Evolutionary conservation across 2,329 filamentous ascomycete genomes (phyloP).

Genomic region (Fusarium sororula): DNA sequence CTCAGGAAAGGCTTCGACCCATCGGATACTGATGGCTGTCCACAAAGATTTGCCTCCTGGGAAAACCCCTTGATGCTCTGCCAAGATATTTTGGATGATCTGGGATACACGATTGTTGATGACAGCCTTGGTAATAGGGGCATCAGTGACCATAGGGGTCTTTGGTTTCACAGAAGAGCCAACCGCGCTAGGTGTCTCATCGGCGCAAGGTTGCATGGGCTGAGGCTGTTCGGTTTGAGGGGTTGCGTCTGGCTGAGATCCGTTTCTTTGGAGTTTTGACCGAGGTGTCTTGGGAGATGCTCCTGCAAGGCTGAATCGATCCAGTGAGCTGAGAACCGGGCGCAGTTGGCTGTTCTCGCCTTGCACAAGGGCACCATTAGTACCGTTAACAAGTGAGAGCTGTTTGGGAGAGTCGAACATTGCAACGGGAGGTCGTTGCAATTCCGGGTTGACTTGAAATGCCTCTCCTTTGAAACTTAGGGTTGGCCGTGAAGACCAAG

Average conservation of each 20-base stretch:
- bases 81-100: conserved; percentile 44
- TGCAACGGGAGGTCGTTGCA: conserved; percentile 35
- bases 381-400: conserved; percentile 5
- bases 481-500: conserved; percentile 32
- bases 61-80: conserved; percentile 56
- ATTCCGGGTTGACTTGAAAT: conserved; percentile 35
- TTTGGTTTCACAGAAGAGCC: background rate
- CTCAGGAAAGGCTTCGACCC: conserved; percentile 53
- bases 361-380: conserved; percentile 36
- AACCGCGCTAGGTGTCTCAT: background rate
- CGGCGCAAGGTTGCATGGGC: background rate
- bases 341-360: conserved; percentile 31
- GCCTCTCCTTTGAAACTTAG: conserved; percentile 34
- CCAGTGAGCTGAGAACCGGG: conserved; percentile 29
- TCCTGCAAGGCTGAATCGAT: conserved; percentile 13
- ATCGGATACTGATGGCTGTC: conserved; percentile 57
- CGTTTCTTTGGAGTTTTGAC: conserved; percentile 13
- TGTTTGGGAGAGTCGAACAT: conserved; percentile 29
- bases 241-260: background rate
- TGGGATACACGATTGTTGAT: conserved; percentile 34
- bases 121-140: conserved; percentile 21
- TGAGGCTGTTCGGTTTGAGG: background rate
- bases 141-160: conserved; percentile 18
- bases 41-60: conserved; percentile 61
- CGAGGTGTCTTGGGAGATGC: conserved; percentile 20